Percentiles rank a stretch among this genome's conserved stretches.
Conservation (phyloP, 768 basidiomycete species). For the Collybia sordida region DNA sequence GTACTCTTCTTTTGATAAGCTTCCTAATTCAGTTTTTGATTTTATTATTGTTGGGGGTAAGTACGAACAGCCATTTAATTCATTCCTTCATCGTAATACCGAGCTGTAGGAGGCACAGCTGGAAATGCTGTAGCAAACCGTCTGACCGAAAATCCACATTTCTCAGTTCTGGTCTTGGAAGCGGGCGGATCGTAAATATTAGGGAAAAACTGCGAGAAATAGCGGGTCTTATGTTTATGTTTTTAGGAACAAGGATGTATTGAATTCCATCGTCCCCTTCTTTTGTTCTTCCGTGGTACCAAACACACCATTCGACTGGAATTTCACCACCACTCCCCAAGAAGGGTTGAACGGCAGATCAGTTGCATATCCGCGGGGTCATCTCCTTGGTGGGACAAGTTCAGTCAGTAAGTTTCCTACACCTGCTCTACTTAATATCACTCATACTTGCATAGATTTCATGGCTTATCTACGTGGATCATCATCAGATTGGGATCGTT, state of each 20-base stretch:
- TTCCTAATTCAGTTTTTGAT: neutral
- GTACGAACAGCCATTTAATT: too few relatives aligned
- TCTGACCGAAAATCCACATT: constrained; percentile 8
- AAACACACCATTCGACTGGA: constrained; percentile 11
- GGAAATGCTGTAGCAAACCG: constrained; percentile 9
- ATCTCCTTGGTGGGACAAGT: constrained; percentile 7
- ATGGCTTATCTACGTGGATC: constrained; percentile 32
- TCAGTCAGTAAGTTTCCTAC: constrained; percentile 1
- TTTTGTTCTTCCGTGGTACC: constrained; percentile 1
- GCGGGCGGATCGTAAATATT: constrained; percentile 4
- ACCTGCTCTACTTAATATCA: neutral
- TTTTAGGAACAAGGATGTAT: constrained; percentile 3
- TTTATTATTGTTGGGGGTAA: constrained; percentile 10
- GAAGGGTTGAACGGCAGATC: constrained; percentile 6
- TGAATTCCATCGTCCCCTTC: constrained; percentile 5
- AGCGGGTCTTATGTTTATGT: neutral
- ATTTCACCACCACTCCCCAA: constrained; percentile 9
- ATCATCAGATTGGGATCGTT: constrained; percentile 28
- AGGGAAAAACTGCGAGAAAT: neutral
- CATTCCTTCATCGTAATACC: neutral
- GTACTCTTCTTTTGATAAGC: too few relatives aligned
- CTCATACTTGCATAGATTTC: constrained; percentile 16
- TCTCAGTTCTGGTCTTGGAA: constrained; percentile 8
- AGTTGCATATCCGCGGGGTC: constrained; percentile 8
- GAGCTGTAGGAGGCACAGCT: constrained; percentile 5